Evolutionary conservation across 352 stramenopile species (phyloP).

Genomic region (Globisporangium iwayamae): DNA sequence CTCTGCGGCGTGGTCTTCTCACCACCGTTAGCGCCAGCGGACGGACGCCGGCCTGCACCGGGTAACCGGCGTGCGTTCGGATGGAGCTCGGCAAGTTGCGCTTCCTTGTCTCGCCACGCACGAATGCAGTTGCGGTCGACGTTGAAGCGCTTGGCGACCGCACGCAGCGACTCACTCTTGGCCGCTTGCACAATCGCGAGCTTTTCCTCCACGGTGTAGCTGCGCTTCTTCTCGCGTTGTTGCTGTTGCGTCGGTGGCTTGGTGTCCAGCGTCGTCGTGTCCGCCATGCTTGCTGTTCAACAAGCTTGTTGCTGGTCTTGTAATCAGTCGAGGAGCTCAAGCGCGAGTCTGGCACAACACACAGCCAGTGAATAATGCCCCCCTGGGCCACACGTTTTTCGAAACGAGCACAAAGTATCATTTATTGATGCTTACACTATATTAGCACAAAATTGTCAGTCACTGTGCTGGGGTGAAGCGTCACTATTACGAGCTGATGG

Average conservation of each 20-base stretch:
- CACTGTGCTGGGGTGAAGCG: too few relatives aligned
- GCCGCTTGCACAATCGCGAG: slow-evolving; percentile 54
- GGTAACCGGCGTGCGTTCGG: slow-evolving; percentile 55
- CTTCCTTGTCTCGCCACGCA: slow-evolving; percentile 61
- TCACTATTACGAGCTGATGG: too few relatives aligned
- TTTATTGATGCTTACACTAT: background rate
- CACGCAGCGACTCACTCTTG: slow-evolving; percentile 49
- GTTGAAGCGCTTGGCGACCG: slow-evolving; percentile 57
- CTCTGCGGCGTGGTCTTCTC: background rate
- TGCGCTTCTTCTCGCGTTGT: slow-evolving; percentile 53
- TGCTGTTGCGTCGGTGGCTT: background rate
- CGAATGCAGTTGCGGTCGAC: slow-evolving; percentile 75
- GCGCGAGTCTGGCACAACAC: background rate
- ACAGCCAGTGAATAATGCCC: slow-evolving; percentile 1
- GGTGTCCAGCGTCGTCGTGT: background rate
- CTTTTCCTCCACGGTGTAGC: slow-evolving; percentile 75
- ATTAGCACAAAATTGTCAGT: too few relatives aligned
- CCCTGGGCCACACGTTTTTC: slow-evolving; percentile 1
- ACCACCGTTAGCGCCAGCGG: background rate
- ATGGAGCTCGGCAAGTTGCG: slow-evolving; percentile 47
- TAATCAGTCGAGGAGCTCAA: background rate
- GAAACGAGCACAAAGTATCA: background rate
- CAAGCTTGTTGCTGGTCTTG: background rate
- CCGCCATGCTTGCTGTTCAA: background rate
- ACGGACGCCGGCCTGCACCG: slow-evolving; percentile 41